phyloP scores from a whole-genome alignment of 306 rosid genomes.

The Styphnolobium japonicum region DNA sequence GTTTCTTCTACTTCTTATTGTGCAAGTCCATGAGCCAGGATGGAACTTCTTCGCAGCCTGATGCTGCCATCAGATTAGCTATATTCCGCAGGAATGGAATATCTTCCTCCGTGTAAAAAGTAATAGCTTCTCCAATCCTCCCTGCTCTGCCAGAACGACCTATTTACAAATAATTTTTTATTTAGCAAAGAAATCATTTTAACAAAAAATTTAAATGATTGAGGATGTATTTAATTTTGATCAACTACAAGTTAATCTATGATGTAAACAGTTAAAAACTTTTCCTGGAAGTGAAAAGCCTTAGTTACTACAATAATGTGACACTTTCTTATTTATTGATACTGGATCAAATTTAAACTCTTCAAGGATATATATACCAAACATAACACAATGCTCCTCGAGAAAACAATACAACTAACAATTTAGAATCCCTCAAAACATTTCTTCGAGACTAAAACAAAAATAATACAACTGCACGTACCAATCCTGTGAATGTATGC shows the following conservation, averaged over 20 bases:
- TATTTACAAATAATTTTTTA: slow-evolving; percentile 30
- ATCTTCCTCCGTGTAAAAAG: slow-evolving; percentile 83
- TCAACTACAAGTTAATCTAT: too few species aligned
- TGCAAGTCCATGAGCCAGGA: slow-evolving; percentile 62
- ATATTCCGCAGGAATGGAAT: slow-evolving; percentile 74
- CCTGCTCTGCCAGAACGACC: slow-evolving; percentile 99
- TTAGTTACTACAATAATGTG: too few species aligned
- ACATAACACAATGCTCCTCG: neutral
- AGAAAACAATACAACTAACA: slow-evolving; percentile 1
- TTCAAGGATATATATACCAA: neutral
- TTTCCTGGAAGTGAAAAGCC: too few species aligned
- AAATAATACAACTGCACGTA: slow-evolving; percentile 31
- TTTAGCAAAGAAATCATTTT: slow-evolving; percentile 3
- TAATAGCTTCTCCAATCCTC: slow-evolving; percentile 86
- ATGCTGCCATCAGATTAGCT: slow-evolving; percentile 77
- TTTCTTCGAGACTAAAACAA: slow-evolving; percentile 8
- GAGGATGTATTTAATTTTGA: too few species aligned
- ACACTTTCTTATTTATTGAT: too few species aligned
- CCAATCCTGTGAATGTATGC: slow-evolving; percentile 94
- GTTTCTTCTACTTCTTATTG: slow-evolving; percentile 90
- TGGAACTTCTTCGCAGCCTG: slow-evolving; percentile 95
- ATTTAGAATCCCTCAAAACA: neutral
- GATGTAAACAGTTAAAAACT: too few species aligned
- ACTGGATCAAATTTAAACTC: too few species aligned
- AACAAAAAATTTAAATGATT: neutral